phyloP scores from a whole-genome alignment of 306 rosid genomes.

The Prunus salicina region DNA sequence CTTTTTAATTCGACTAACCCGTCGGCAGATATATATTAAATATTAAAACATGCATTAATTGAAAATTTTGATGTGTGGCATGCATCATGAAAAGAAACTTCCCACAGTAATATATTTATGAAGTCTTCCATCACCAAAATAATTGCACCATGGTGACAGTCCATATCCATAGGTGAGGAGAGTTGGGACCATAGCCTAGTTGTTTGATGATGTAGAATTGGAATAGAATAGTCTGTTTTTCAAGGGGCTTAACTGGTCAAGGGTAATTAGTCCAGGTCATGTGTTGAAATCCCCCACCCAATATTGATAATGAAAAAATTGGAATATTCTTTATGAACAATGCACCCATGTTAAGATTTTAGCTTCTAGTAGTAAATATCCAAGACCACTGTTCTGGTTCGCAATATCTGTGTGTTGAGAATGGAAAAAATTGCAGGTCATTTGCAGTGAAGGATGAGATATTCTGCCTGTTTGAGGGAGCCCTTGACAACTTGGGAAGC shows the following conservation, averaged over 20 bases:
- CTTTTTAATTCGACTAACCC: rapidly evolving
- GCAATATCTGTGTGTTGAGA: not conserved
- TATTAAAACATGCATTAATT: no score
- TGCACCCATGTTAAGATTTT: not conserved
- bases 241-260: no score
- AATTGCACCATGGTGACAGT: not conserved
- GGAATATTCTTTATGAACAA: not conserved
- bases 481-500: slow-evolving; percentile 82
- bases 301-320: no score
- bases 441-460: slow-evolving; percentile 91
- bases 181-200: not conserved
- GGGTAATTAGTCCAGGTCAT: no score
- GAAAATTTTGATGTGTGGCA: not conserved
- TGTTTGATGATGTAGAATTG: not conserved
- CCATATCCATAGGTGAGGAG: no score
- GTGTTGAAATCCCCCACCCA: no score
- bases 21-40: not conserved
- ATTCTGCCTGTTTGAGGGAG: slow-evolving; percentile 90
- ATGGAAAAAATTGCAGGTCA: slow-evolving; percentile 51
- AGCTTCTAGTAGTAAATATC: not conserved
- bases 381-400: not conserved
- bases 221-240: no score
- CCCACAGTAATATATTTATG: not conserved
- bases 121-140: not conserved
- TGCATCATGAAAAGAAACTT: not conserved